Evolutionary conservation across 1,284 basidiomycete genomes (phyloP), one percentile per base, ranked within the genome.

Genomic region (Rhizoctonia solani): DNA sequence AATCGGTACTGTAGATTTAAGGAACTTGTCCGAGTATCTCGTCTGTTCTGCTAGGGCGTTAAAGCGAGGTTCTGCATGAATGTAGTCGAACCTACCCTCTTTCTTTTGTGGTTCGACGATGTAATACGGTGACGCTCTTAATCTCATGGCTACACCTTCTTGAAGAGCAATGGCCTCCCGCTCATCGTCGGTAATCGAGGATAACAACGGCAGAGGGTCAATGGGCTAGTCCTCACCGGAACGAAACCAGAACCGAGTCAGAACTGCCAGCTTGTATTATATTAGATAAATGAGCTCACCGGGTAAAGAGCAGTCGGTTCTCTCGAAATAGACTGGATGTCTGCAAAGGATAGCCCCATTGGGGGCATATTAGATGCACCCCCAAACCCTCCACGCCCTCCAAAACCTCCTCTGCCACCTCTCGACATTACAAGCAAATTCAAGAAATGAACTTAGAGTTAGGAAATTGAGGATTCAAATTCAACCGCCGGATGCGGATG

Each of bases 21-120:
- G 58, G 52, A 91, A 91, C 76, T 88, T 90, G 77, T 92, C 90
- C 23, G 89, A 90, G 75, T 91, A 92, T 46, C 87, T 82, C 32
- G 86, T 83, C 5, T 90, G 78, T 54, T 91, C 90, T 87, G 74
- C 70, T 21, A 41, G 34, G 25, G 41, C 25, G n/a, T 32, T 37
- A n/a, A 70, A 34, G 5, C 19, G 16, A 39, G 6, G 6, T 14
- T 46, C 21, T 55, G 21, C 9, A 13, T 54, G 37, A 54, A 42
- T 11, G 14, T 29, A 8, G 1, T 44, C 11, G n/a, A 0, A 4
- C 30, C 23, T 19, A 87, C 90, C 89, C 67, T 81, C 82, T 3
- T 86, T 83, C 75, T 87, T 90, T 13, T 81, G 82, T 34, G 80
- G 75, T 76, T 92, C 88, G n/a, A 86, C 83, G 52, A 92, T 79